phyloP scores from a whole-genome alignment of 805 yeast genomes.

The Nakazawaea ernobii region DNA sequence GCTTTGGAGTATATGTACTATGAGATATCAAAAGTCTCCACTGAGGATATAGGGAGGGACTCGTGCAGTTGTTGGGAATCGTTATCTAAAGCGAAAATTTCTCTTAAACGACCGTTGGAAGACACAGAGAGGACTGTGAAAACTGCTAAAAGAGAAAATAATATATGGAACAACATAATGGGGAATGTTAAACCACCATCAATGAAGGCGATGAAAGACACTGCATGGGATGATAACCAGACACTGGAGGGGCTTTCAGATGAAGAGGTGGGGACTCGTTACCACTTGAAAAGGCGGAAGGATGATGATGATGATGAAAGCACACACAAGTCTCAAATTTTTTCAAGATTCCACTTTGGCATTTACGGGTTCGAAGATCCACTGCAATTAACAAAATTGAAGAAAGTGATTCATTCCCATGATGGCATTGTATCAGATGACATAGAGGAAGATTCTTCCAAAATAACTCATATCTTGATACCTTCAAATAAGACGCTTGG shows the following conservation, averaged over 20 bases:
- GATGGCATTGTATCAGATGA: constrained; percentile 30
- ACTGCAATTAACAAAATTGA: constrained; percentile 31
- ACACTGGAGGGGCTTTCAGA: constrained; percentile 4
- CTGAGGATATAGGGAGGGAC: constrained; percentile 19
- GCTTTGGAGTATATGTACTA: constrained; percentile 36
- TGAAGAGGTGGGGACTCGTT: background rate
- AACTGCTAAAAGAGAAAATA: constrained; percentile 6
- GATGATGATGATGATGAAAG: constrained; percentile 4
- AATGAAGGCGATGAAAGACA: background rate
- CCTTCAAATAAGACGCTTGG: constrained; percentile 18
- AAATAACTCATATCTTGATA: constrained; percentile 16
- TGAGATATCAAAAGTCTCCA: constrained; percentile 21
- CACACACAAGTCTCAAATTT: constrained; percentile 24
- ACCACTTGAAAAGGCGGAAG: background rate
- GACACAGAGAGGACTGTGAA: constrained; percentile 9
- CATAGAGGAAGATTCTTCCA: constrained; percentile 24
- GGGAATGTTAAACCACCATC: constrained; percentile 6
- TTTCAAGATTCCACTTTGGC: constrained; percentile 36
- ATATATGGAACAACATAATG: constrained; percentile 13
- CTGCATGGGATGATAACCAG: constrained; percentile 19
- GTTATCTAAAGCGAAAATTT: constrained; percentile 6
- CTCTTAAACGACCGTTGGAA: background rate
- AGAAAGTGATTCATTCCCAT: constrained; percentile 38
- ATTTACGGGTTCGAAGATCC: constrained; percentile 32
- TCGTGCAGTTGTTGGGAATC: constrained; percentile 35